Conservation (phyloP, 352 stramenopile genomes). For the Peronosclerospora sorghi region DNA sequence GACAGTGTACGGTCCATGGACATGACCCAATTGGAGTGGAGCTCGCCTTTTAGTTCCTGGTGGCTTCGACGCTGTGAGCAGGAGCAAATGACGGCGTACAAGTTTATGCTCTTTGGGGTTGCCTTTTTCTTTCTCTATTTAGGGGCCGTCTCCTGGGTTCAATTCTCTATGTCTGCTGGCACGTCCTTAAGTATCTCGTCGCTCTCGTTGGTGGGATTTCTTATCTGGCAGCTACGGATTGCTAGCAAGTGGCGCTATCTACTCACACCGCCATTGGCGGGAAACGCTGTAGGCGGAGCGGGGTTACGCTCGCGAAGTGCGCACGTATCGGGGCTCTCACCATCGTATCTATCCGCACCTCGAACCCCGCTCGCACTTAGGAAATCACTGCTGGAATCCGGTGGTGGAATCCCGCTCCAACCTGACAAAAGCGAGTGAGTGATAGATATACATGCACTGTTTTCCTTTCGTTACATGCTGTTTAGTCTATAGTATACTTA, state of each 20-base stretch:
- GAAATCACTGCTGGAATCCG: too few relatives aligned
- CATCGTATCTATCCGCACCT: too few relatives aligned
- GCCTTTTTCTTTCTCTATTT: constrained; percentile 68
- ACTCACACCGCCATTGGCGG: too few relatives aligned
- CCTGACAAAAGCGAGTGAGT: too few relatives aligned
- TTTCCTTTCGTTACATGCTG: too few relatives aligned
- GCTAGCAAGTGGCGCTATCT: constrained; percentile 71
- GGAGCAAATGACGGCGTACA: constrained; percentile 62
- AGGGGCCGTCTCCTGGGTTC: constrained; percentile 47
- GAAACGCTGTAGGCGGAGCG: too few relatives aligned
- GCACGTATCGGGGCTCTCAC: too few relatives aligned
- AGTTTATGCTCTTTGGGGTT: constrained; percentile 55
- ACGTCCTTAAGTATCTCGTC: constrained; percentile 34
- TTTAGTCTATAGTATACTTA: too few relatives aligned
- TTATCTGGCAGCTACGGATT: constrained; percentile 60
- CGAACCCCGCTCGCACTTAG: too few relatives aligned
- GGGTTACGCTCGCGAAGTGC: too few relatives aligned
- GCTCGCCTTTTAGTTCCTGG: constrained; percentile 53
- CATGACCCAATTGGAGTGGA: constrained; percentile 31
- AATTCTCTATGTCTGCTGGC: constrained; percentile 43
- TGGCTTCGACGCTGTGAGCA: constrained; percentile 56
- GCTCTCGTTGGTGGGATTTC: constrained; percentile 33
- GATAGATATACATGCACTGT: too few relatives aligned
- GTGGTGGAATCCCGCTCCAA: too few relatives aligned
- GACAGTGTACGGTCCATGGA: constrained; percentile 37